These are phyloP conservation scores for Poa pratensis DNA, from an alignment of 176 grass and related monocot species.

Conservation along the genomic window DNA sequence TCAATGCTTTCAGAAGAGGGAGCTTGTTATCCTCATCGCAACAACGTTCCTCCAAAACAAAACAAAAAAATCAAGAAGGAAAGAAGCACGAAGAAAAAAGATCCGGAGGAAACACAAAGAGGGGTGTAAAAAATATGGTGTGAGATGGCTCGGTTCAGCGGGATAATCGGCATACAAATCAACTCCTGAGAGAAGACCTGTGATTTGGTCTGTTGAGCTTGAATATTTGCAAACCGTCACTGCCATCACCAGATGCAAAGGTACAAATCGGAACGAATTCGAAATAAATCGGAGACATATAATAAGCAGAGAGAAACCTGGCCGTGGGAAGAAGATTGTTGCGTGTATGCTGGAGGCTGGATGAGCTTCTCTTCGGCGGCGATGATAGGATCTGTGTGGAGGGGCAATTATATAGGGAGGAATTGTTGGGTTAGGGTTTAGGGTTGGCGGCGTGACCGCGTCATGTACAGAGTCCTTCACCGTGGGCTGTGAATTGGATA, in stretches of 20 bases:
- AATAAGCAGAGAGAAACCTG: background rate
- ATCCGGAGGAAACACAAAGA: background rate
- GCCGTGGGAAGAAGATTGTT: background rate
- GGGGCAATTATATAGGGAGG: slow-evolving; percentile 34
- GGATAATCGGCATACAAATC: slow-evolving; percentile 92
- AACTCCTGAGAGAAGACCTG: slow-evolving; percentile 55
- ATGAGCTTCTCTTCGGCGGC: background rate
- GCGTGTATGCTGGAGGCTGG: background rate
- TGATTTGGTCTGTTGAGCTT: slow-evolving; percentile 99
- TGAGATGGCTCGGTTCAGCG: slow-evolving; percentile 84
- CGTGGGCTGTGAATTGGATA: background rate
- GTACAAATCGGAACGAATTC: background rate
- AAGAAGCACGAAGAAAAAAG: no score
- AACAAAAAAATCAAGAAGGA: background rate
- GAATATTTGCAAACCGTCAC: slow-evolving; percentile 81
- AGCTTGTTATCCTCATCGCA: slow-evolving; percentile 93
- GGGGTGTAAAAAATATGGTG: background rate
- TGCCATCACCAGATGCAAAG: slow-evolving; percentile 32
- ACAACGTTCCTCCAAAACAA: slow-evolving; percentile 17
- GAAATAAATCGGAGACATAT: background rate
- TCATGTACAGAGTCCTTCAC: background rate
- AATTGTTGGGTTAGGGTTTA: slow-evolving; percentile 48
- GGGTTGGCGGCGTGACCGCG: slow-evolving; percentile 16
- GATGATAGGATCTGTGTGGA: background rate
- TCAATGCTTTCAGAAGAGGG: slow-evolving; percentile 94